Conservation (phyloP, 1,284 basidiomycete species). For the Microbotryum saponariae region DNA sequence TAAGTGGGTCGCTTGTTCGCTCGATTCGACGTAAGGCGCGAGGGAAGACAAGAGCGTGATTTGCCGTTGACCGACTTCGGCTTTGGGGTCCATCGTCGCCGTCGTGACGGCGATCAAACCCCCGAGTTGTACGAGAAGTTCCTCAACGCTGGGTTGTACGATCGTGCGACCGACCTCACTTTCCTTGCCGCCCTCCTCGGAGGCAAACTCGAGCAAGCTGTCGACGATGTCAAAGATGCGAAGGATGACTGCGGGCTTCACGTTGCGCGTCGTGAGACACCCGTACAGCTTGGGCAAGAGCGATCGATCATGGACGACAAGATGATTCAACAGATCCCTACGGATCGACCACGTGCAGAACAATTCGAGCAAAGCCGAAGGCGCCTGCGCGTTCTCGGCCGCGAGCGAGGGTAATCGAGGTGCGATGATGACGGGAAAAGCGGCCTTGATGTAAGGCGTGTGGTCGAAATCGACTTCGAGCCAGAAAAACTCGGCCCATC, state of each 20-base stretch:
- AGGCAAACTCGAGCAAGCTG: constrained; percentile 53
- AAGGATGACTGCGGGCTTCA: constrained; percentile 75
- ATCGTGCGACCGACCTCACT: constrained; percentile 50
- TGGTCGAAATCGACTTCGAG: constrained; percentile 62
- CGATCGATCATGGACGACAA: constrained; percentile 62
- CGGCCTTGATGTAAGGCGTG: constrained; percentile 56
- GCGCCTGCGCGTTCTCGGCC: constrained; percentile 82
- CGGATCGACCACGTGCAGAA: constrained; percentile 70
- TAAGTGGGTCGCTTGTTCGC: constrained; percentile 65
- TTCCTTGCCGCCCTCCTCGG: constrained; percentile 44
- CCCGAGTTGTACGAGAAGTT: constrained; percentile 66
- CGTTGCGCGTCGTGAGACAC: constrained; percentile 70
- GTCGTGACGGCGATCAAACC: constrained; percentile 57
- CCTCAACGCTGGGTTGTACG: constrained; percentile 67
- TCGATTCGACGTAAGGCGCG: constrained; percentile 64
- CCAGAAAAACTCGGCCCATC: constrained; percentile 81
- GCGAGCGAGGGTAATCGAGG: constrained; percentile 71
- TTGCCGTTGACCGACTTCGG: constrained; percentile 72
- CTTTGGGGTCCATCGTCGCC: constrained; percentile 50
- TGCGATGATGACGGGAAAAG: constrained; percentile 67
- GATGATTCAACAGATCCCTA: constrained; percentile 53
- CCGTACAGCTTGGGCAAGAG: constrained; percentile 71
- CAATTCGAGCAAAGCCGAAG: constrained; percentile 80
- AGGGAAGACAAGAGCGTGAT: constrained; percentile 72
- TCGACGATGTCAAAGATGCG: constrained; percentile 83